Percentiles rank a stretch among this genome's conserved stretches.
phyloP scores from a whole-genome alignment of 2,329 filamentous ascomycete genomes.

The Penicillium sp. region DNA sequence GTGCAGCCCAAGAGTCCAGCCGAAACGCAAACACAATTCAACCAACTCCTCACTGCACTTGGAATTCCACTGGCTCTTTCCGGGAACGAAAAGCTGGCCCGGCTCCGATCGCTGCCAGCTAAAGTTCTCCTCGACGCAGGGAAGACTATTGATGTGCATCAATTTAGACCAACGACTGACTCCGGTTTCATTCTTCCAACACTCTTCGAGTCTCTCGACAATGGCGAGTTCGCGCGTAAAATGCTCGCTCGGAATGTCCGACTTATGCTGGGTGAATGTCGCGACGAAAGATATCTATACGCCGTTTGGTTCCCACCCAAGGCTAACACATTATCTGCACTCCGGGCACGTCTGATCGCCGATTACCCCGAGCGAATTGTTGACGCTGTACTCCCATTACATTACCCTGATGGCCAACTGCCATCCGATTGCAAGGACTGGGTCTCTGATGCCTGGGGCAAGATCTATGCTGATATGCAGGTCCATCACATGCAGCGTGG shows the following conservation, averaged over 20 bases:
- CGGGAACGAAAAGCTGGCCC: slow-evolving; percentile 46
- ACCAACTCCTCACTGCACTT: slow-evolving; percentile 50
- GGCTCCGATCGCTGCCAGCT: slow-evolving; percentile 44
- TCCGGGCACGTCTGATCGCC: slow-evolving; percentile 51
- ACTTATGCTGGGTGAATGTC: slow-evolving; percentile 57
- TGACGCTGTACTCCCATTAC: slow-evolving; percentile 45
- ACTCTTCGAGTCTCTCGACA: slow-evolving; percentile 50
- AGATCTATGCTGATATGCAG: slow-evolving; percentile 59
- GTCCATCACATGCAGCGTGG: slow-evolving; percentile 56
- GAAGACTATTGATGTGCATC: slow-evolving; percentile 47
- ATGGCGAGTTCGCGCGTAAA: slow-evolving; percentile 48
- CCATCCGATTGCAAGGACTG: slow-evolving; percentile 47
- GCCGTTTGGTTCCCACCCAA: slow-evolving; percentile 51
- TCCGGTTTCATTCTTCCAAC: slow-evolving; percentile 47
- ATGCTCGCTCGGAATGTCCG: slow-evolving; percentile 49
- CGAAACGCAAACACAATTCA: slow-evolving; percentile 54
- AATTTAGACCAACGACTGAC: slow-evolving; percentile 58
- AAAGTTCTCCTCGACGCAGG: slow-evolving; percentile 46
- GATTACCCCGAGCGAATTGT: slow-evolving; percentile 53
- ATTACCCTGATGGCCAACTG: slow-evolving; percentile 44
- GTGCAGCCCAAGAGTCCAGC: slow-evolving; percentile 52
- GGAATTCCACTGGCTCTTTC: slow-evolving; percentile 44
- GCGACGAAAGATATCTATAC: slow-evolving; percentile 56
- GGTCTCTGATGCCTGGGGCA: slow-evolving; percentile 53
- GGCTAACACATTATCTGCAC: slow-evolving; percentile 40